A percentile compares a stretch with the other conserved stretches of the same genome.
phyloP scores from a whole-genome alignment of 2,329 filamentous ascomycete species.

The Knufia fluminis region DNA sequence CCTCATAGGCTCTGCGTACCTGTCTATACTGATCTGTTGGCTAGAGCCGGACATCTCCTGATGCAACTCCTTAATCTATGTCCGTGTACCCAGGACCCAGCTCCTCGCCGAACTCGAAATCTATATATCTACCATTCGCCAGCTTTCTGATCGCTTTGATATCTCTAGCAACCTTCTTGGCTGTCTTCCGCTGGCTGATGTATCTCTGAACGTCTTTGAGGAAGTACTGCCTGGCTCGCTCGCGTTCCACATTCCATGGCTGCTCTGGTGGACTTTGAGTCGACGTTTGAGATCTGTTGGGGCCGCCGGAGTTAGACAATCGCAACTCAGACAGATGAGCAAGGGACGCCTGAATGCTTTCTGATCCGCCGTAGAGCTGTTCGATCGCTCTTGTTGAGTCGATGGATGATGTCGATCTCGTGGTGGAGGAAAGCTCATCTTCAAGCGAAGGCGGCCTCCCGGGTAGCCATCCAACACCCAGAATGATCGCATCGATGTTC shows the following conservation, averaged over 20 bases:
- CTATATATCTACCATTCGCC: slow-evolving; percentile 32
- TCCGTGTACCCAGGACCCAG: not conserved
- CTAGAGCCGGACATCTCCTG: no score
- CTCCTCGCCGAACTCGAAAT: slow-evolving; percentile 23
- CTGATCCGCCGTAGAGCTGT: slow-evolving; percentile 3
- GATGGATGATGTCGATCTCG: not conserved
- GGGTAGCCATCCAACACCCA: slow-evolving; percentile 35
- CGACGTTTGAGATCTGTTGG: not conserved
- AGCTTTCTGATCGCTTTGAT: slow-evolving; percentile 27
- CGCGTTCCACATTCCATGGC: slow-evolving; percentile 28
- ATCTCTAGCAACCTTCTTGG: slow-evolving; percentile 26
- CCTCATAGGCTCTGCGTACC: no score
- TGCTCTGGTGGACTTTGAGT: slow-evolving; percentile 7
- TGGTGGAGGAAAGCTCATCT: not conserved
- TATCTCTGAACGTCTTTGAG: slow-evolving; percentile 28
- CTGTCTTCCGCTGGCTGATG: slow-evolving; percentile 23
- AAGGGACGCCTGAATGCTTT: slow-evolving; percentile 4
- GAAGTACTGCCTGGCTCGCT: slow-evolving; percentile 27
- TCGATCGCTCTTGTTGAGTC: slow-evolving; percentile 5
- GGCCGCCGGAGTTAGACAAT: not conserved
- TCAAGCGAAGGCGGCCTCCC: slow-evolving; percentile 16
- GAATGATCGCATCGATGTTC: slow-evolving; percentile 33
- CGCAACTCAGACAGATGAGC: not conserved
- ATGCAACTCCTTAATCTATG: not conserved
- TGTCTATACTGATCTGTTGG: no score